Conservation (phyloP, 805 yeast species). For the Geotrichum ghanense region DNA sequence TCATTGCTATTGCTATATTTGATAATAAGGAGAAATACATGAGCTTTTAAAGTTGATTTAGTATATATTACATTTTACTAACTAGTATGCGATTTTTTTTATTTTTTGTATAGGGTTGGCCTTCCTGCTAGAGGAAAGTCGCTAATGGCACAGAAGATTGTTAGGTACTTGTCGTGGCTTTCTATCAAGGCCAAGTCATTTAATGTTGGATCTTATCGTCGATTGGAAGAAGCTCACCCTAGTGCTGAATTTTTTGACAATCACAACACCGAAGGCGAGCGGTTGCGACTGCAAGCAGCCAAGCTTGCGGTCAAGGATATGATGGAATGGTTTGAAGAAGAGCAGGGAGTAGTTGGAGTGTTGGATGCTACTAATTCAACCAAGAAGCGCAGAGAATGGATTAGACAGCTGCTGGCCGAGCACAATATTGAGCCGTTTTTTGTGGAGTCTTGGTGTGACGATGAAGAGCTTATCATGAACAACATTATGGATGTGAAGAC, state of each 20-base stretch:
- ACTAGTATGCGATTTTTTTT: not conserved
- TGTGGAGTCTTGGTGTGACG: conserved; percentile 85
- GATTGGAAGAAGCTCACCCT: conserved; percentile 50
- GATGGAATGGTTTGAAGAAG: conserved; percentile 75
- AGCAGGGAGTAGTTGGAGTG: conserved; percentile 81
- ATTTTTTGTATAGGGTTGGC: conserved; percentile 26
- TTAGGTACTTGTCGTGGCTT: conserved; percentile 85
- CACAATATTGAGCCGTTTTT: conserved; percentile 79
- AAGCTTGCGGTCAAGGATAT: conserved; percentile 63
- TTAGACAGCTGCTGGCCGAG: conserved; percentile 33
- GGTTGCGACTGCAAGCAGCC: conserved; percentile 58
- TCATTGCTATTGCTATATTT: too few relatives aligned
- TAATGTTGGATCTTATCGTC: conserved; percentile 79
- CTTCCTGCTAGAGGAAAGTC: conserved; percentile 71
- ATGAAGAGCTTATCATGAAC: conserved; percentile 61
- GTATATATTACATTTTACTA: too few relatives aligned
- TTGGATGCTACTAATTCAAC: conserved; percentile 92
- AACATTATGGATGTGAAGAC: conserved; percentile 82
- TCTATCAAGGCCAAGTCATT: conserved; percentile 78
- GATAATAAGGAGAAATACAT: too few relatives aligned
- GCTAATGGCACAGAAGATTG: conserved; percentile 87
- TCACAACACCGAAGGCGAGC: conserved; percentile 50
- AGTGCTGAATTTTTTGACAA: conserved; percentile 72
- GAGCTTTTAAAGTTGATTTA: too few relatives aligned
- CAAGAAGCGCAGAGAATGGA: conserved; percentile 51